Evolutionary conservation across 495 filamentous ascomycete genomes (phyloP).

Genomic region (Oidiodendron maius): DNA sequence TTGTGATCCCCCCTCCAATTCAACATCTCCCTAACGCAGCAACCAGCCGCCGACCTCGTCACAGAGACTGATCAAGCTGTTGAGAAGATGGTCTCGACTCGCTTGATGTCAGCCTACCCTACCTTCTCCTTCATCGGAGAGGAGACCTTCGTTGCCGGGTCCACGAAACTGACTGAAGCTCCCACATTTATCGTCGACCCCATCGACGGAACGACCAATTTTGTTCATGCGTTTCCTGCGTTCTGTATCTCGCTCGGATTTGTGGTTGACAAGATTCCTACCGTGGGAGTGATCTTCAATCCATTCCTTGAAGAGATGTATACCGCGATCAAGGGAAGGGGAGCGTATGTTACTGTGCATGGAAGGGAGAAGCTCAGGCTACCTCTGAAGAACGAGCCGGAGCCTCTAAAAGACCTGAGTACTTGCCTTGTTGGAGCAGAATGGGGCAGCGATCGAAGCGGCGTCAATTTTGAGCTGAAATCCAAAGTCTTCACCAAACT

Average conservation of each 20-base stretch:
- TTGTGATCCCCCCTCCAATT: constrained; percentile 21
- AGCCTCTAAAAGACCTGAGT: constrained; percentile 51
- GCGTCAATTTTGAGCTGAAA: constrained; percentile 73
- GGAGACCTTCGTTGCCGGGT: constrained; percentile 71
- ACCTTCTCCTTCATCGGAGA: constrained; percentile 72
- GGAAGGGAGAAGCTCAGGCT: constrained; percentile 31
- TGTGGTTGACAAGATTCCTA: constrained; percentile 52
- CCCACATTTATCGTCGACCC: constrained; percentile 89
- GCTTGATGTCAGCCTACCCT: constrained; percentile 60
- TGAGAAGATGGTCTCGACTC: constrained; percentile 63
- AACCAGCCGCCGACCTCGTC: constrained; percentile 70
- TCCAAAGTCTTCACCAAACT: constrained; percentile 62
- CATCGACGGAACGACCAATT: constrained; percentile 87
- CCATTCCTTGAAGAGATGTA: constrained; percentile 65
- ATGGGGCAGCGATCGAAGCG: constrained; percentile 70
- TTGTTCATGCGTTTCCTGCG: constrained; percentile 74
- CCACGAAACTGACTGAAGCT: constrained; percentile 48
- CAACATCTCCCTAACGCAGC: not conserved
- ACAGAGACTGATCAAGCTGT: constrained; percentile 84
- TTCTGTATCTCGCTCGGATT: constrained; percentile 82
- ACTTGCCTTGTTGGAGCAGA: constrained; percentile 66
- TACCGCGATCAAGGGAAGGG: constrained; percentile 62
- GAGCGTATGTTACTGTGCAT: constrained; percentile 53
- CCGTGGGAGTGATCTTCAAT: constrained; percentile 82
- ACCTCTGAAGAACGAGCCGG: constrained; percentile 49